Percentiles rank a stretch among this genome's conserved stretches.
phyloP scores from a whole-genome alignment of 495 filamentous ascomycete species.

The Pyrenopolyporus hunteri region DNA sequence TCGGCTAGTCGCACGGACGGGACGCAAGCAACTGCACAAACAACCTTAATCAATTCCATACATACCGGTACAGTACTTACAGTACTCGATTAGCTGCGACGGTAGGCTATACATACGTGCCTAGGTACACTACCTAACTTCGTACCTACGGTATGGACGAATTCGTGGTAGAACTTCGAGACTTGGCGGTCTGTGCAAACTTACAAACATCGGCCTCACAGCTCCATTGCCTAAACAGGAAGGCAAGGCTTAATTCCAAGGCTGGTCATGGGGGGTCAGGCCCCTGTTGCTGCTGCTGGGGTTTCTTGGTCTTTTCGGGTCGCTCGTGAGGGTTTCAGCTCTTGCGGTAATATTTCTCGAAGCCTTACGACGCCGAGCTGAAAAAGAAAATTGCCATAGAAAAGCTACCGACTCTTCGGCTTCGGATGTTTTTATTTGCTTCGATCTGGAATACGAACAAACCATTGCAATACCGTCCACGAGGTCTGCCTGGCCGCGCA shows the following conservation, averaged over 20 bases:
- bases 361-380: conserved; percentile 34
- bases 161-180: not conserved
- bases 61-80: not conserved
- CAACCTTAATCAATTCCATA: conserved; percentile 1
- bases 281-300: conserved; percentile 9
- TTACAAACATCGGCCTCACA: conserved; percentile 18
- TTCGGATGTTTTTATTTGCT: conserved; percentile 30
- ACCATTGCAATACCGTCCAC: not conserved
- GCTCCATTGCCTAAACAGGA: conserved; percentile 15
- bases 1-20: conserved; percentile 18
- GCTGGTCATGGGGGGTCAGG: conserved; percentile 1
- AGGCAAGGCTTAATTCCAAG: conserved; percentile 12
- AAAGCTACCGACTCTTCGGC: conserved; percentile 24
- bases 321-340: conserved; percentile 25
- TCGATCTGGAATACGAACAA: conserved; percentile 11
- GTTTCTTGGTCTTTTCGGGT: not conserved
- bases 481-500: no score
- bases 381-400: conserved; percentile 13
- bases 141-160: not conserved
- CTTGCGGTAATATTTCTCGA: conserved; percentile 3
- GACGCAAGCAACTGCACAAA: conserved; percentile 19
- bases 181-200: conserved; percentile 8
- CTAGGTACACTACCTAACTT: no score
- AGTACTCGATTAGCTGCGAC: no score
- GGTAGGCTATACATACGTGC: no score